Base-by-base conservation (phyloP, 2,329 filamentous ascomycete genomes). In the Biscogniauxia marginata region DNA sequence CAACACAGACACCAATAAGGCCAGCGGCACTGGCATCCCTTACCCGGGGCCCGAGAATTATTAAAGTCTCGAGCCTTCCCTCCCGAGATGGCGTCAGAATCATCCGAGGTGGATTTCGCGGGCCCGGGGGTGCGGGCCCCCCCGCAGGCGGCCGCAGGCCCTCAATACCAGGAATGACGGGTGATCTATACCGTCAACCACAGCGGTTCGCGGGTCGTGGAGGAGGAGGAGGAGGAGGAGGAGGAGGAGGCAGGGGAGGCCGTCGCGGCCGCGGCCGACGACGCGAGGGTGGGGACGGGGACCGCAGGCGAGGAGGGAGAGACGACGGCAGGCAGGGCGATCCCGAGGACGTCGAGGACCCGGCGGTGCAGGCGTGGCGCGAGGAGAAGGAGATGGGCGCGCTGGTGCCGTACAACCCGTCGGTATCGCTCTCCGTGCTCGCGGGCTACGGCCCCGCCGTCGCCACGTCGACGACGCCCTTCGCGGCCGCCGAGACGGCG, bases 371-470 rank as follows among this genome's bases (percentile, higher is more conserved):
- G 58, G 62, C 49, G 22, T 68, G 68, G 46, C 7, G 70, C 3
- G 62, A 70, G 44, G 54, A 49, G 13, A 46, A 62, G 22, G 72
- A 74, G 20, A 54, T 64, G 52, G 76, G 75, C 49, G 49, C 50
- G 20, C 58, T 63, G 49, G 56, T 58, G 30, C 18, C 59, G 16
- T 78, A 69, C 63, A 64, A 68, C 50, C 76, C 76, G 13, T 53
- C 63, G 18, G 52, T 73, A 52, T 68, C 71, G 50, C 62, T 68
- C 23, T 67, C 66, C 49, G 63, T 70, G 21, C 70, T 78, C 46
- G 58, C 63, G 22, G 74, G 73, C 46, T 74, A 71, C 67, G 73
- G 71, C 7, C 74, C 75, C 9, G 71, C 73, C 5, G 54, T 76
- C n/a, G 69, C 74, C 2, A 70, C 62, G 24, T 21, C 65, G 19